phyloP scores from a whole-genome alignment of 208 protist genomes.

The Wallacemonas sp. region DNA sequence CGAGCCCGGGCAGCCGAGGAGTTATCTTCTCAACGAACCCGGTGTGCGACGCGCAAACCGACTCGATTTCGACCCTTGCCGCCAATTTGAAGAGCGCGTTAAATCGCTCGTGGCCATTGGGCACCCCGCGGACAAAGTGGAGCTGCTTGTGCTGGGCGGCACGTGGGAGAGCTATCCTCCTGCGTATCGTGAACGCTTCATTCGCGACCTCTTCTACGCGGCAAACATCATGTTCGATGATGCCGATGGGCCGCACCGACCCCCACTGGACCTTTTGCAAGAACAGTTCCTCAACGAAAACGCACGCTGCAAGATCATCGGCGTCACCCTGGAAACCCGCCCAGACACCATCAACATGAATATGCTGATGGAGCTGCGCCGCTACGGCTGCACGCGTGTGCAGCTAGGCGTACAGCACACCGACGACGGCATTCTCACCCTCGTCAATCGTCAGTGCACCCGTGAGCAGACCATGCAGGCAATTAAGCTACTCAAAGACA shows the following conservation, averaged over 20 bases:
- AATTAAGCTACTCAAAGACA: conserved; percentile 97
- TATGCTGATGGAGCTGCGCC: conserved; percentile 91
- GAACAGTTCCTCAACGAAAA: conserved; percentile 93
- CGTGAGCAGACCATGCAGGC: conserved; percentile 91
- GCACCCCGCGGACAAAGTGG: conserved; percentile 94
- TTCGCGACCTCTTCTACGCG: conserved; percentile 90
- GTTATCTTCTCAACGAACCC: conserved; percentile 89
- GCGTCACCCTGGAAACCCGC: conserved; percentile 99
- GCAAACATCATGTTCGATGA: conserved; percentile 80
- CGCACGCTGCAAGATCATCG: conserved; percentile 95
- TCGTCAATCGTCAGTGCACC: conserved; percentile 95
- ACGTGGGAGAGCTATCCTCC: conserved; percentile 98
- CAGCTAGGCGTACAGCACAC: conserved; percentile 99
- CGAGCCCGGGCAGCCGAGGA: conserved; percentile 89
- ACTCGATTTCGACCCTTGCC: conserved; percentile 72
- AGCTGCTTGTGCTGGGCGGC: conserved; percentile 99
- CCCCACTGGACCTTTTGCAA: conserved; percentile 71
- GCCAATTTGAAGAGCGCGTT: conserved; percentile 86
- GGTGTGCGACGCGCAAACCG: conserved; percentile 88
- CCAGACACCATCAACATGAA: conserved; percentile 97
- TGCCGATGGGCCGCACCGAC: conserved; percentile 31
- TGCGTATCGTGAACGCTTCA: conserved; percentile 92
- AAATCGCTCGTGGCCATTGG: conserved; percentile 81
- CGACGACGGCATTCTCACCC: conserved; percentile 94
- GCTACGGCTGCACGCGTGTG: conserved; percentile 95